A percentile compares a stretch with the other conserved stretches of the same genome.
phyloP scores from a whole-genome alignment of 345 rosid species.

The Viola odorata region DNA sequence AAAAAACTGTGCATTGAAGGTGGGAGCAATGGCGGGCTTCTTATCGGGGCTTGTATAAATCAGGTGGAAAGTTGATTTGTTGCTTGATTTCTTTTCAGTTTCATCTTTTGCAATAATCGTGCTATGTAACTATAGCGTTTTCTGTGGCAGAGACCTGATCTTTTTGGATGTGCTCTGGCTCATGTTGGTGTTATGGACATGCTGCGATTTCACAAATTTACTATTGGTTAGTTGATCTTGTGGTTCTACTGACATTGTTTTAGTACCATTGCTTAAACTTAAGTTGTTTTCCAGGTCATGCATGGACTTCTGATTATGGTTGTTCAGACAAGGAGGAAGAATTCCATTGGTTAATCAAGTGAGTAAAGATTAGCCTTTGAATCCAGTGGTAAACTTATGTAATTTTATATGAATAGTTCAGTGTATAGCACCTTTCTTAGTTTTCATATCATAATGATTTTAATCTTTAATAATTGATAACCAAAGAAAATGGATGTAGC shows the following conservation, averaged over 20 bases:
- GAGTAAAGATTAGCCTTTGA: constrained; percentile 17
- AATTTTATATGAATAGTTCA: too few relatives aligned
- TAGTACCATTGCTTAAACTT: constrained; percentile 5
- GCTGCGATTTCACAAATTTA: constrained; percentile 91
- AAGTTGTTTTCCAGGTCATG: constrained; percentile 54
- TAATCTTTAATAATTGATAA: too few relatives aligned
- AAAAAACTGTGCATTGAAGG: constrained; percentile 88
- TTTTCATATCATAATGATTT: too few relatives aligned
- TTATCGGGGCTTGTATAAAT: constrained; percentile 90
- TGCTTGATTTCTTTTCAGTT: constrained; percentile 6
- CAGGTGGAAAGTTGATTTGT: constrained; percentile 46
- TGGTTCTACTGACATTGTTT: background rate
- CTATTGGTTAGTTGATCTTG: constrained; percentile 54
- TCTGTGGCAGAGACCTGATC: constrained; percentile 78
- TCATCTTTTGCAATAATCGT: background rate
- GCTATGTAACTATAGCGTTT: background rate
- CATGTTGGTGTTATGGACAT: constrained; percentile 99
- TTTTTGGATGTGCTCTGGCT: constrained; percentile 95
- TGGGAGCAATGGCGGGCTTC: constrained; percentile 91
- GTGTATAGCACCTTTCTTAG: too few relatives aligned
- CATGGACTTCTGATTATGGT: constrained; percentile 89
- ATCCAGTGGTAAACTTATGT: background rate
- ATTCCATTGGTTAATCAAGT: constrained; percentile 88
- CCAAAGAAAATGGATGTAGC: too few relatives aligned
- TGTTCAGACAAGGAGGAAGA: constrained; percentile 86